Base-by-base conservation (phyloP, 257 asterid species). In the Scutellaria galericulata region DNA sequence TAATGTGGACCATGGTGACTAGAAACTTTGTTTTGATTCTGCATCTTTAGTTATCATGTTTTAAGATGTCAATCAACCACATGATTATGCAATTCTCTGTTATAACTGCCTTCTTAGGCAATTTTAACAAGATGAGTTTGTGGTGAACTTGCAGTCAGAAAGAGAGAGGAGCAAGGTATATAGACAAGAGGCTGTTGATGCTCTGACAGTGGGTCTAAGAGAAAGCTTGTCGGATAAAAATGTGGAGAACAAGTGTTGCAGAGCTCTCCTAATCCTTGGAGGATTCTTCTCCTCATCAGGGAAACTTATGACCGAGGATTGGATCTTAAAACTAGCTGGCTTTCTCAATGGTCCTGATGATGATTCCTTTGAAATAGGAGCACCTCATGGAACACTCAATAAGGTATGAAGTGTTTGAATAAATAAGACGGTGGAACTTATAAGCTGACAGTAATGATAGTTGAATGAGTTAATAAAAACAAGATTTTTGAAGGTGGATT, bases 261-360 rank as follows among this genome's bases (percentile, higher is more conserved):
- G 81, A 73, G 88, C 90, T 42, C 96, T 91, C 79, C 85, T 91
- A 52, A 73, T 86, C 53, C 83, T 91, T 2, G 97, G 97, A 71
- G 95, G 96, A 69, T 71, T 81, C 83, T 86, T 89, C 79, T 89
- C 97, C 3, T 82, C 78, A 14, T 83, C 86, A 2, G 95, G 96
- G 66, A 92, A 91, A 77, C 86, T 89, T 57, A 88, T 89, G 97
- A 92, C 95, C 11, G 96, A 91, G 83, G 96, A 92, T 81, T 88
- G 95, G 95, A 81, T 88, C 74, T 79, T 92, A 27, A 86, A 86
- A 73, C 82, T 80, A 64, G 86, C 90, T 5, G 96, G 97, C 1
- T 88, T 87, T 81, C 95, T 86, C 63, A 84, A 77, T 42, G 84
- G 96, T 37, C 94, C 88, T 2, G 88, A 82, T 2, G 59, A 51